Percentiles rank a stretch among this genome's conserved stretches.
phyloP scores from a whole-genome alignment of 2,329 filamentous ascomycete genomes.

The Cryphonectria nitschkei region DNA sequence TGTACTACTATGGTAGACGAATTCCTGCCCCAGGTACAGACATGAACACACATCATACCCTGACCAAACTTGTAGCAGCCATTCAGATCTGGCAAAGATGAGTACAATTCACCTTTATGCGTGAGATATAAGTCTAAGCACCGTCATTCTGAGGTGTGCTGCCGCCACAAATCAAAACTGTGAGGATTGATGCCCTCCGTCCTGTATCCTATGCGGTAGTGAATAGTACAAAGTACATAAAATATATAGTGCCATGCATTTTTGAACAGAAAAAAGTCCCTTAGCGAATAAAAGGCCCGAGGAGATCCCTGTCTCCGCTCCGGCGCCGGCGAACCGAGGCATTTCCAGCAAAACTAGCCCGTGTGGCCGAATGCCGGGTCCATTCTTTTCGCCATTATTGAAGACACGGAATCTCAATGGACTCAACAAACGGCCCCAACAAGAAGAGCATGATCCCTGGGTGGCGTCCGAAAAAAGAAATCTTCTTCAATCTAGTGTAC shows the following conservation, averaged over 20 bases:
- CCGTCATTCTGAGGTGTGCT: background rate
- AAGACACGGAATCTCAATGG: background rate
- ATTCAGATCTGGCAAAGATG: too few relatives aligned
- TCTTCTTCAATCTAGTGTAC: background rate
- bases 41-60: background rate
- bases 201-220: too few relatives aligned
- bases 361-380: constrained; percentile 10
- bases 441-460: constrained; percentile 8
- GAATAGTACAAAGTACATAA: background rate
- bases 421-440: constrained; percentile 23
- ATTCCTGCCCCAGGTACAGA: background rate
- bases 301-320: constrained; percentile 5
- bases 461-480: background rate
- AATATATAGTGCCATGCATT: too few relatives aligned
- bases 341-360: constrained; percentile 14
- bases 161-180: background rate
- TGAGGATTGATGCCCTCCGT: background rate
- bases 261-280: too few relatives aligned
- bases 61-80: too few relatives aligned
- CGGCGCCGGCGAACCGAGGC: constrained; percentile 23
- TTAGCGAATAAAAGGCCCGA: background rate
- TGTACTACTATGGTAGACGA: background rate
- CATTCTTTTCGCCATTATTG: background rate
- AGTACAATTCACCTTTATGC: background rate
- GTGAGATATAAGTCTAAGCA: background rate